Percentiles rank a stretch among this genome's conserved stretches.
These are phyloP conservation scores for Viridothelium virens DNA, from an alignment of 495 filamentous ascomycete genomes.

Conservation along the genomic window DNA sequence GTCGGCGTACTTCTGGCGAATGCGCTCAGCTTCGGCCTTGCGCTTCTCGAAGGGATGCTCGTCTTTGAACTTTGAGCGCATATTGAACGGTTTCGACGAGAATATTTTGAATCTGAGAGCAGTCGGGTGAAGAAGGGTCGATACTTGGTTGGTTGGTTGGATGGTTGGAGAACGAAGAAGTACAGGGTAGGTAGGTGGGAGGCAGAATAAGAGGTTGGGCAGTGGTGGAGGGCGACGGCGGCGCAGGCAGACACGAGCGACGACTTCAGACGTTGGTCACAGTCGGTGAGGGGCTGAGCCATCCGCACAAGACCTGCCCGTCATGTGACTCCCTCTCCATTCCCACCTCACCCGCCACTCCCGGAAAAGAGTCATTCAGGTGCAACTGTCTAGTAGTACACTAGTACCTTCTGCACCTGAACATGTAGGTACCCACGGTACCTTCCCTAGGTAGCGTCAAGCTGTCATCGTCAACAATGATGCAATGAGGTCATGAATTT, in stretches of 20 bases:
- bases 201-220: not conserved
- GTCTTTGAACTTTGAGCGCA: slow-evolving; percentile 99
- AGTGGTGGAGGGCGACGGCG: not conserved
- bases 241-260: slow-evolving; percentile 5
- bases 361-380: too few species aligned
- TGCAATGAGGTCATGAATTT: too few species aligned
- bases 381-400: not conserved
- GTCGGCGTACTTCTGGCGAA: slow-evolving; percentile 97
- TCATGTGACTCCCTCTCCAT: slow-evolving; percentile 9
- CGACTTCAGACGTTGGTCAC: not conserved
- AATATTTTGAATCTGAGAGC: not conserved
- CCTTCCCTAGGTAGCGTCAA: too few species aligned
- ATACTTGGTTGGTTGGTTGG: not conserved
- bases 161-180: not conserved
- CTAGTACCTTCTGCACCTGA: not conserved
- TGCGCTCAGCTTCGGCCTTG: slow-evolving; percentile 98
- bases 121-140: not conserved
- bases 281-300: slow-evolving; percentile 11
- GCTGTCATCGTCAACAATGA: too few species aligned
- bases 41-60: slow-evolving; percentile 99
- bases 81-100: slow-evolving; percentile 41
- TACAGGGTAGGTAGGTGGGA: not conserved
- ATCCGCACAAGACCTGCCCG: not conserved
- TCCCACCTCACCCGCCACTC: not conserved
- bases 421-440: not conserved